Evolutionary conservation across 768 basidiomycete genomes (phyloP).

Genomic region (Tulasnella sp.): DNA sequence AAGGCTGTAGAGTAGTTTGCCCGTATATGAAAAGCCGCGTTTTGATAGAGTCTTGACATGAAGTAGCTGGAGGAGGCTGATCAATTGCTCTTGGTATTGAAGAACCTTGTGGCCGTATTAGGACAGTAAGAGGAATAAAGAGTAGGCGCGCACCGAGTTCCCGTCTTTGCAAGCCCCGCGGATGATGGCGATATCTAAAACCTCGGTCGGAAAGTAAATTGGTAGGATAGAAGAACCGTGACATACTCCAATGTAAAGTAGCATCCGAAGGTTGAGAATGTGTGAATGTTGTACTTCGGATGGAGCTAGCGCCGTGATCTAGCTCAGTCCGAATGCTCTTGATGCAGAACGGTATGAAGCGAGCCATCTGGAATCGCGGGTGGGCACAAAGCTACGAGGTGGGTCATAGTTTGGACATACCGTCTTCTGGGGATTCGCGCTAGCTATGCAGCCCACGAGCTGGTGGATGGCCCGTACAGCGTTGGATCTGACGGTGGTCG

Average conservation of each 20-base stretch:
- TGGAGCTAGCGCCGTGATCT: constrained; percentile 78
- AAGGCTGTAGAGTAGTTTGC: constrained; percentile 60
- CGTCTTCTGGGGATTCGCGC: constrained; percentile 61
- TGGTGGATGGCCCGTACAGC: constrained; percentile 81
- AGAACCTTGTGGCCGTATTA: constrained; percentile 27
- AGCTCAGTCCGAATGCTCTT: constrained; percentile 72
- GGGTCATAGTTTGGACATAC: too few species aligned
- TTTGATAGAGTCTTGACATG: constrained; percentile 75
- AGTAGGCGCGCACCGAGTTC: constrained; percentile 34
- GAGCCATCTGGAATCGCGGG: constrained; percentile 61
- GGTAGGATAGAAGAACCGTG: constrained; percentile 16
- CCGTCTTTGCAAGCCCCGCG: constrained; percentile 72
- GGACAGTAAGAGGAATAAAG: not conserved
- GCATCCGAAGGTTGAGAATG: constrained; percentile 70
- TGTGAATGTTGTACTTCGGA: constrained; percentile 64
- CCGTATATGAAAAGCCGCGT: constrained; percentile 73
- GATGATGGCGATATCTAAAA: constrained; percentile 62
- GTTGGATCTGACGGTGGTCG: constrained; percentile 78
- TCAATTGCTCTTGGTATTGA: constrained; percentile 53
- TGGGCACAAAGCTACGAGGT: too few species aligned
- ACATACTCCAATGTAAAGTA: constrained; percentile 84
- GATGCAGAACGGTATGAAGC: constrained; percentile 67
- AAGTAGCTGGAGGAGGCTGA: constrained; percentile 49
- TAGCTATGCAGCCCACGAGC: constrained; percentile 71
- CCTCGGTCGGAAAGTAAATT: constrained; percentile 47